These are phyloP conservation scores for Cercospora nicotianae DNA, from an alignment of 2,329 filamentous ascomycete species.

Conservation along the genomic window DNA sequence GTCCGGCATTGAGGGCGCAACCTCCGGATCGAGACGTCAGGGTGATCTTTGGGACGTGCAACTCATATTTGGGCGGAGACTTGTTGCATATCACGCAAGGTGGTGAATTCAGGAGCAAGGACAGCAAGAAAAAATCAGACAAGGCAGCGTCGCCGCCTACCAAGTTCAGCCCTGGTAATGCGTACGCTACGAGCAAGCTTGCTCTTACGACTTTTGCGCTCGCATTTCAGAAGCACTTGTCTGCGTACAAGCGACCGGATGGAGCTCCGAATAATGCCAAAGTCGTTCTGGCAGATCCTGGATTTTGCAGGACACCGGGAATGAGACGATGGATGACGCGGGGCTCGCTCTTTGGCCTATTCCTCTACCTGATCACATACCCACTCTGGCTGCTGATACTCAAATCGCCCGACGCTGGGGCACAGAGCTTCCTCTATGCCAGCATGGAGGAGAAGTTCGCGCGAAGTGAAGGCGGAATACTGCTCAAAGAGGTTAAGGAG, in stretches of 20 bases:
- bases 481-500: constrained; percentile 87
- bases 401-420: constrained; percentile 79
- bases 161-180: constrained; percentile 46
- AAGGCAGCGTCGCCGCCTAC: constrained; percentile 26
- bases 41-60: constrained; percentile 82
- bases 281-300: constrained; percentile 85
- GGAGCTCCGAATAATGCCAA: constrained; percentile 76
- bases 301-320: constrained; percentile 79
- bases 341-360: constrained; percentile 77
- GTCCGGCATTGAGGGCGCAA: constrained; percentile 84
- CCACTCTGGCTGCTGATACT: constrained; percentile 82
- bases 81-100: constrained; percentile 57
- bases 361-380: constrained; percentile 75
- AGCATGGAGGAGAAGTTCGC: constrained; percentile 76
- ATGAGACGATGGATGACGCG: constrained; percentile 83
- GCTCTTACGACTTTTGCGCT: constrained; percentile 86
- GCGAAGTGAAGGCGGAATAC: constrained; percentile 63
- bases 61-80: constrained; percentile 78
- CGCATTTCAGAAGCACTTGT: constrained; percentile 89
- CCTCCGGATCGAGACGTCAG: constrained; percentile 92
- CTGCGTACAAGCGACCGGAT: constrained; percentile 80
- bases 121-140: constrained; percentile 43
- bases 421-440: constrained; percentile 82
- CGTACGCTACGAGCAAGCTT: constrained; percentile 57
- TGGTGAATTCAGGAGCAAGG: constrained; percentile 32